Evolutionary conservation across 2,329 filamentous ascomycete genomes (phyloP).

Genomic region (Arthroderma uncinatum): DNA sequence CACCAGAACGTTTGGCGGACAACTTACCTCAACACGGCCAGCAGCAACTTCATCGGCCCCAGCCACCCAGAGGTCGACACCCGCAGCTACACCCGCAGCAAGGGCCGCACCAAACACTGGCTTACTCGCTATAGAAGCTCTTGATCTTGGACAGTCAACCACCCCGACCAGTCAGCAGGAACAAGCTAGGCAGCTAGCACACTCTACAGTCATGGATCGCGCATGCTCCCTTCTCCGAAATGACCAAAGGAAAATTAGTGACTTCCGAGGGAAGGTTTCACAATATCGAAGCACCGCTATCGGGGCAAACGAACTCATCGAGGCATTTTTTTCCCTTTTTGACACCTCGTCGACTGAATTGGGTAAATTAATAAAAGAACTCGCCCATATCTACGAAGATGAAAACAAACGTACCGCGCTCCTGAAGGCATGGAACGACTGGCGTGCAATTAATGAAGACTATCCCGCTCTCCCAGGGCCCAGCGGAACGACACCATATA

Average conservation of each 20-base stretch:
- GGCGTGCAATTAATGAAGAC: slow-evolving; percentile 91
- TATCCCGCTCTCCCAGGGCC: slow-evolving; percentile 78
- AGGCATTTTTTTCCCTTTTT: slow-evolving; percentile 78
- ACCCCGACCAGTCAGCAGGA: slow-evolving; percentile 53
- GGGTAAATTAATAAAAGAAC: slow-evolving; percentile 79
- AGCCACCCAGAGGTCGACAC: slow-evolving; percentile 21
- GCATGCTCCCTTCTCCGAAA: slow-evolving; percentile 71
- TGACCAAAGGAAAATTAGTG: slow-evolving; percentile 59
- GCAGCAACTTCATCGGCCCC: slow-evolving; percentile 37
- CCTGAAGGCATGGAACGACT: slow-evolving; percentile 82
- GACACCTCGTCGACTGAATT: slow-evolving; percentile 69
- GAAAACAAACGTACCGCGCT: slow-evolving; percentile 60
- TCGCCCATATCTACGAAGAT: slow-evolving; percentile 87
- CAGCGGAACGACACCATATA: slow-evolving; percentile 52
- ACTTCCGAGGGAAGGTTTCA: slow-evolving; percentile 72
- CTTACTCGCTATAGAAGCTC: slow-evolving; percentile 38
- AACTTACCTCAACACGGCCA: slow-evolving; percentile 51
- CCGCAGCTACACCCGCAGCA: slow-evolving; percentile 21
- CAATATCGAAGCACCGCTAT: slow-evolving; percentile 61
- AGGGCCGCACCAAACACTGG: slow-evolving; percentile 8
- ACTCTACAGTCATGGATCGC: slow-evolving; percentile 75
- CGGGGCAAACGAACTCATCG: slow-evolving; percentile 65
- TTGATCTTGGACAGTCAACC: slow-evolving; percentile 42
- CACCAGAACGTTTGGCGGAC: slow-evolving; percentile 72
- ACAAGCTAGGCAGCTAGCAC: slow-evolving; percentile 66